Evolutionary conservation across 106 monocot species (phyloP).

Genomic region (Chionographis japonica): DNA sequence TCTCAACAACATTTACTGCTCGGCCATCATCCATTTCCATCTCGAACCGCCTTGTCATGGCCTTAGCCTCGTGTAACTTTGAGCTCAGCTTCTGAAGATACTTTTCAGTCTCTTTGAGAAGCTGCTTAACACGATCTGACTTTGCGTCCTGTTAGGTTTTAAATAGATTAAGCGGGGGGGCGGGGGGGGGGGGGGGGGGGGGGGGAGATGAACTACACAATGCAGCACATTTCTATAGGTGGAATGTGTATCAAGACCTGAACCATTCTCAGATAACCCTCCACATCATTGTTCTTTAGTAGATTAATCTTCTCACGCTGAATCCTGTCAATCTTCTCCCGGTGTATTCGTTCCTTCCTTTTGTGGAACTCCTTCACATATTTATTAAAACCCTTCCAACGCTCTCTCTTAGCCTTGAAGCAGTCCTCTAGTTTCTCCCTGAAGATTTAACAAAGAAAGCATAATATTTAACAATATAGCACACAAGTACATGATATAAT

Average conservation of each 20-base stretch:
- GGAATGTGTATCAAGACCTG: constrained; percentile 44
- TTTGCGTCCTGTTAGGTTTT: constrained; percentile 73
- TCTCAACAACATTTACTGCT: constrained; percentile 43
- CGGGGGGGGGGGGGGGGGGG: neutral
- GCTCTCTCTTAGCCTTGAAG: constrained; percentile 86
- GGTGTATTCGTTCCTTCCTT: constrained; percentile 82
- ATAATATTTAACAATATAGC: too few species aligned
- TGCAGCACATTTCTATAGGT: constrained; percentile 5
- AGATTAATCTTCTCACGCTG: constrained; percentile 99
- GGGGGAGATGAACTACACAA: constrained; percentile 5
- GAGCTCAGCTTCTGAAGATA: constrained; percentile 93
- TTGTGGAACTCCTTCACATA: constrained; percentile 94
- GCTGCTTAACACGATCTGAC: constrained; percentile 97
- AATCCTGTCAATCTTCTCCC: constrained; percentile 95
- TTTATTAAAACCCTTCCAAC: constrained; percentile 79
- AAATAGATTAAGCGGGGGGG: neutral
- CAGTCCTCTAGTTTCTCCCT: constrained; percentile 91
- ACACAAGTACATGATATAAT: too few species aligned
- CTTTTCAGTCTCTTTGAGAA: constrained; percentile 96
- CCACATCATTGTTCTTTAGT: constrained; percentile 98
- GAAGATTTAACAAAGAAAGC: constrained; percentile 10
- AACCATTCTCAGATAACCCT: constrained; percentile 98
- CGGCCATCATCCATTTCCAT: constrained; percentile 64
- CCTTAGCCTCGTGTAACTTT: constrained; percentile 79
- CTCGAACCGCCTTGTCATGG: constrained; percentile 49